Evolutionary conservation across 163 green algal genomes (phyloP), one percentile per base, ranked within the genome.

Genomic region (Volvox carteri): DNA sequence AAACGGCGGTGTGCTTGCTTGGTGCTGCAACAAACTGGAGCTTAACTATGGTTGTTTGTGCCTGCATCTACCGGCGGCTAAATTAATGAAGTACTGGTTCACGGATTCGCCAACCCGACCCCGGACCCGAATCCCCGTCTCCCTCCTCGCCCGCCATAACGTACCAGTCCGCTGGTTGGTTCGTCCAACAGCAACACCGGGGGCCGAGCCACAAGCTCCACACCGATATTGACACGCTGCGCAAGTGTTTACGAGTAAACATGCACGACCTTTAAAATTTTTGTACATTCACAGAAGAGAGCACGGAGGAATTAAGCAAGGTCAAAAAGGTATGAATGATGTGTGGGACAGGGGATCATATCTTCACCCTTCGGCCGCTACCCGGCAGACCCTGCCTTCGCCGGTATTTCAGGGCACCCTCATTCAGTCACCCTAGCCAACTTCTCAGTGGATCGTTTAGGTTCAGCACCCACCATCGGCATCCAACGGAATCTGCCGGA

Each of bases 161-260:
- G 8, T 92, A 93, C 89, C 96, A 95, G 73, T 95, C 96, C 78
- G 97, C 65, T 75, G 30, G 65, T 75, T 7, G 65, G 65, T 33
- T 75, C 65, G 35, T 75, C 65, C 65, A 75, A 93, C 62, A 97
- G 95, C 35, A 98, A 90, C 48, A 98, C 68, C 21, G 83, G 92
- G 1, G 96, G 96, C 78, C 95, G 93, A 35, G 93, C 88, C n/a
- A 95, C 95, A n/a, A 95, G 92, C 93, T 98, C 96, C 35, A 97
- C 54, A 2, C 94, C 96, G 42, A 98, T 97, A 84, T 95, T 98
- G 14, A 97, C 77, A 30, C 77, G 54, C 77, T 85, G 60, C 60
- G 19, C 14, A 28, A 33, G 37, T 72, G 2, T 7, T 39, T 11
- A 14, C 48, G 11, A 58, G 48, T 58, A 58, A 58, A 58, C 11